Percentiles rank a stretch among this genome's conserved stretches.
Evolutionary conservation across 305 asterid genomes (phyloP).

Genomic region (Vinca major): DNA sequence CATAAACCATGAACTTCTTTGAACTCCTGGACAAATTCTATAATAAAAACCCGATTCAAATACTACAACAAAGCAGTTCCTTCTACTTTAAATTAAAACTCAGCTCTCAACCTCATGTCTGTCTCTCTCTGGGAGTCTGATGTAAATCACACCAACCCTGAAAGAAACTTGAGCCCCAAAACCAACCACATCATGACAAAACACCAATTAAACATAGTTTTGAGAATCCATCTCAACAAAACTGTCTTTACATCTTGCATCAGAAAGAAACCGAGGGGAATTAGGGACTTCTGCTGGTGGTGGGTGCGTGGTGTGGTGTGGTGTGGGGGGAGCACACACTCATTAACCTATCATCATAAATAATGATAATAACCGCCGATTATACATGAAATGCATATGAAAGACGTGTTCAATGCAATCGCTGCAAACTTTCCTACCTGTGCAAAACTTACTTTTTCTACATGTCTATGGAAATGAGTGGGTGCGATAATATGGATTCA

Average conservation of each 20-base stretch:
- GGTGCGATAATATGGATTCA: not conserved
- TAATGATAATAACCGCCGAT: not conserved
- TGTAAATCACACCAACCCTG: not conserved
- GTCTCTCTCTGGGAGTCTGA: not conserved
- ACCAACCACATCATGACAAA: not conserved
- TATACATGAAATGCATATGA: not conserved
- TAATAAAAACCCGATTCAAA: no score
- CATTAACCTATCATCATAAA: not conserved
- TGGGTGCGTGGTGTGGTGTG: no score
- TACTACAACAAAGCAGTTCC: not conserved
- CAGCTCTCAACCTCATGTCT: not conserved
- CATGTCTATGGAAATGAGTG: not conserved
- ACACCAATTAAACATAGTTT: not conserved
- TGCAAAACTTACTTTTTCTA: conserved; percentile 2
- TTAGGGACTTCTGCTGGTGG: not conserved
- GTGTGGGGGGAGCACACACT: not conserved
- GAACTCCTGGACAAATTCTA: no score
- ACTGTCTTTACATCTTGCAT: conserved; percentile 1
- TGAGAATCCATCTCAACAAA: not conserved
- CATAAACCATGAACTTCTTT: no score
- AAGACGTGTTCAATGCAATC: not conserved
- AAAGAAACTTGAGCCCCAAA: not conserved
- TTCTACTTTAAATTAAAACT: not conserved
- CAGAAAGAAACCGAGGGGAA: not conserved
- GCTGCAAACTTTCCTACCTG: not conserved